Conservation (phyloP, 306 rosid species). For the Corylus avellana region DNA sequence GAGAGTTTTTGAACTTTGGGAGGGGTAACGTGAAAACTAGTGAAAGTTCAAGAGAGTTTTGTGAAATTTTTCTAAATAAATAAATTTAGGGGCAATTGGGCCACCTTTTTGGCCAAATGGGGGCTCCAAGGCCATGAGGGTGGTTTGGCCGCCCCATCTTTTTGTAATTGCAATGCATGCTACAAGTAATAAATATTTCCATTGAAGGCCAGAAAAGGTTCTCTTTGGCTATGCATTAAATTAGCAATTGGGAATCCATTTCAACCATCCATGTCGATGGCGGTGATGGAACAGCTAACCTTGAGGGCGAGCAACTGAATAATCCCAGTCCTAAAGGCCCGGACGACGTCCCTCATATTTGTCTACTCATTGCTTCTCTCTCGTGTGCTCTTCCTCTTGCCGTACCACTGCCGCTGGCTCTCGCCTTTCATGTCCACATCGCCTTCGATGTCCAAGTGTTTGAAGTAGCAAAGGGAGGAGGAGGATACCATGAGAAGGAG, state of each 20-base stretch:
- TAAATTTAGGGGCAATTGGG: no score
- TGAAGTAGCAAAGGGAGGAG: constrained; percentile 63
- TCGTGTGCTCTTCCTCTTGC: constrained; percentile 47
- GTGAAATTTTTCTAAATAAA: no score
- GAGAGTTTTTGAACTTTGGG: no score
- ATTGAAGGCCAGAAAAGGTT: no score
- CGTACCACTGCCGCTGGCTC: constrained; percentile 47
- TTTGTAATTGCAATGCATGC: background rate
- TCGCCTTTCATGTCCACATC: constrained; percentile 15
- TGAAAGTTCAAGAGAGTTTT: no score
- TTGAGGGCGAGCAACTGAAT: constrained; percentile 98
- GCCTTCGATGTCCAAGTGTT: constrained; percentile 43
- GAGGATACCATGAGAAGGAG: constrained; percentile 79
- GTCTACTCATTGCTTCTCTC: constrained; percentile 63
- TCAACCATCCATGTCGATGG: constrained; percentile 50
- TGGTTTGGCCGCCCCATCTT: background rate
- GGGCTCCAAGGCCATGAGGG: no score
- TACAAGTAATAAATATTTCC: background rate
- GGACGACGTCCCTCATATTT: constrained; percentile 54
- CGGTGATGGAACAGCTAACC: constrained; percentile 82
- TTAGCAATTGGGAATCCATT: constrained; percentile 9
- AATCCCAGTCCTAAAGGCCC: constrained; percentile 69
- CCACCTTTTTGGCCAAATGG: no score
- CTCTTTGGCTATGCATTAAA: no score
- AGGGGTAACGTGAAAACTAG: no score